Conservation (phyloP, 2,329 filamentous ascomycete genomes). For the Ascosphaera apis region DNA sequence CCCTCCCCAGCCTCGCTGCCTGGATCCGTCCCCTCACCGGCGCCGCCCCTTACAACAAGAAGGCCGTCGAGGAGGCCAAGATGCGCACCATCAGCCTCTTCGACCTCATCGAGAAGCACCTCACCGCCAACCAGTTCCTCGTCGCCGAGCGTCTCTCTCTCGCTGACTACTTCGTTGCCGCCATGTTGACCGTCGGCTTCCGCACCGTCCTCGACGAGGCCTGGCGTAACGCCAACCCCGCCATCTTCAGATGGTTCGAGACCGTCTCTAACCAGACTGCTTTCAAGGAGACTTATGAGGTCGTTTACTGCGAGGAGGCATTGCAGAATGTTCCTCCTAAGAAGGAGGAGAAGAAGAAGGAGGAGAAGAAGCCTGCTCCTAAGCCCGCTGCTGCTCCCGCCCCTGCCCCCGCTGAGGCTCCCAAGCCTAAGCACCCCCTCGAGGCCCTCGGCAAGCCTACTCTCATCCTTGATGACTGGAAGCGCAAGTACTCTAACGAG, state of each 20-base stretch:
- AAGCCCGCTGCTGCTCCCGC: slow-evolving; percentile 30
- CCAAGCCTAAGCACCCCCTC: slow-evolving; percentile 93
- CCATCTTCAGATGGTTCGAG: slow-evolving; percentile 79
- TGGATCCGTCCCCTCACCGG: slow-evolving; percentile 82
- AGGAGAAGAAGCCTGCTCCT: slow-evolving; percentile 24
- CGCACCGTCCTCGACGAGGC: slow-evolving; percentile 83
- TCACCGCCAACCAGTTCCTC: slow-evolving; percentile 83
- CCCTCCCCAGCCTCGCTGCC: slow-evolving; percentile 46
- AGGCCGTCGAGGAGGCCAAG: slow-evolving; percentile 61
- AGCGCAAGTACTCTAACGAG: slow-evolving; percentile 96
- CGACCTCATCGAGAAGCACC: slow-evolving; percentile 60
- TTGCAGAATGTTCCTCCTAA: slow-evolving; percentile 53
- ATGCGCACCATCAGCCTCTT: slow-evolving; percentile 47
- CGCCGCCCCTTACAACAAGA: slow-evolving; percentile 85
- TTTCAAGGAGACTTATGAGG: slow-evolving; percentile 39
- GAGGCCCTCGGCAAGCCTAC: slow-evolving; percentile 61
- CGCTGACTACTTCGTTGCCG: slow-evolving; percentile 69
- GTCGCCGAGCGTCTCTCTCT: slow-evolving; percentile 95
- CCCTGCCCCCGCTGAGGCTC: slow-evolving; percentile 32
- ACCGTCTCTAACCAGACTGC: slow-evolving; percentile 83
- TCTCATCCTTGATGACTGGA: slow-evolving; percentile 85
- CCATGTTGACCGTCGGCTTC: slow-evolving; percentile 69
- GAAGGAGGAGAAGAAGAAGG: slow-evolving; percentile 43
- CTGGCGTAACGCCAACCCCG: slow-evolving; percentile 65
- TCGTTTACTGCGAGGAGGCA: slow-evolving; percentile 64